Conservation (phyloP, 2,329 filamentous ascomycete species). For the Metarhizium anisopliae region DNA sequence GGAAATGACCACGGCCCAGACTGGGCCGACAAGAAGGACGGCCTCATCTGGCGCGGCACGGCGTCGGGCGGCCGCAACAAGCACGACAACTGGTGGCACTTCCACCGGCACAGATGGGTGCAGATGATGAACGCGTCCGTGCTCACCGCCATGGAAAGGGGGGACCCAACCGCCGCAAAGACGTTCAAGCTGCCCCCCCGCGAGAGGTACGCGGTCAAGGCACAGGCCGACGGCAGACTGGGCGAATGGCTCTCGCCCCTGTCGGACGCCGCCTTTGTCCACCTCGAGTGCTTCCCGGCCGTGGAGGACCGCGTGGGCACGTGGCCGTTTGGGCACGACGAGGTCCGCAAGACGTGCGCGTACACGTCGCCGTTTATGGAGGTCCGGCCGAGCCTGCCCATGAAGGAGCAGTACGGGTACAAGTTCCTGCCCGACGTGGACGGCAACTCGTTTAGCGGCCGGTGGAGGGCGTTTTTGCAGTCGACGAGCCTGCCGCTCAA, state of each 20-base stretch:
- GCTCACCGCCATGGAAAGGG: conserved; percentile 24
- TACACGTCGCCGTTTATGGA: background rate
- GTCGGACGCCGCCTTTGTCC: too few relatives aligned
- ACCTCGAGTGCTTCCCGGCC: too few relatives aligned
- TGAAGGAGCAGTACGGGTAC: conserved; percentile 28
- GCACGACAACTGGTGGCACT: conserved; percentile 45
- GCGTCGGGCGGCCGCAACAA: conserved; percentile 42
- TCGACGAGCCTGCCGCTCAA: conserved; percentile 50
- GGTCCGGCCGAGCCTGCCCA: conserved; percentile 7
- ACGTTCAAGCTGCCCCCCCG: too few relatives aligned
- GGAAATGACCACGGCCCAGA: conserved; percentile 35
- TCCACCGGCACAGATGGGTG: conserved; percentile 47
- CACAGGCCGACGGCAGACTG: too few relatives aligned
- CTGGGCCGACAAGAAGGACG: conserved; percentile 42
- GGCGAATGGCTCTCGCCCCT: too few relatives aligned
- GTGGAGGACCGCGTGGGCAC: too few relatives aligned
- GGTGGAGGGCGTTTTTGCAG: conserved; percentile 43
- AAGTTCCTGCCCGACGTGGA: conserved; percentile 55
- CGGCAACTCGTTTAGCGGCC: conserved; percentile 43
- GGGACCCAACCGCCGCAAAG: background rate
- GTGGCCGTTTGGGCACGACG: too few relatives aligned
- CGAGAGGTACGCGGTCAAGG: too few relatives aligned
- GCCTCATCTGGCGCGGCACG: conserved; percentile 48
- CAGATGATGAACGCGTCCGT: conserved; percentile 49
- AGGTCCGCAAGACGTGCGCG: too few relatives aligned